These are phyloP conservation scores for Podaxis rugospora DNA, from an alignment of 768 basidiomycete genomes.

Conservation along the genomic window DNA sequence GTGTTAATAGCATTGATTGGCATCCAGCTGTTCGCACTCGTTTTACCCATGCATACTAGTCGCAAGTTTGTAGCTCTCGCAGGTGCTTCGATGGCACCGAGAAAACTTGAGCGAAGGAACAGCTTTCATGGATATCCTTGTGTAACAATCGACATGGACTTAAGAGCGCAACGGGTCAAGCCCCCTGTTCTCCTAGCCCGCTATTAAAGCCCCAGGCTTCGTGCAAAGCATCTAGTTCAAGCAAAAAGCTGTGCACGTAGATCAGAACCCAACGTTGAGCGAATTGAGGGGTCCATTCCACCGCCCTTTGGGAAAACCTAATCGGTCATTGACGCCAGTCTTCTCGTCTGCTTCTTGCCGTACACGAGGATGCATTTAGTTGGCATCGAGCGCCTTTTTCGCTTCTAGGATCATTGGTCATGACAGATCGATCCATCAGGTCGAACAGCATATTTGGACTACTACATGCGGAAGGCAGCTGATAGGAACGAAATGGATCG, in stretches of 20 bases:
- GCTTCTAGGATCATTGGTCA: neutral
- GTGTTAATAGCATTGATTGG: neutral
- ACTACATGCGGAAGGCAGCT: too few relatives aligned
- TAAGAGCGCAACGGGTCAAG: neutral
- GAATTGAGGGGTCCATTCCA: neutral
- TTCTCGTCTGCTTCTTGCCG: neutral
- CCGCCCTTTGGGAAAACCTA: neutral
- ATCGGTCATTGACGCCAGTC: neutral
- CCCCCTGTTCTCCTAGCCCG: neutral
- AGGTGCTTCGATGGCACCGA: neutral
- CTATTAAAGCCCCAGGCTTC: neutral
- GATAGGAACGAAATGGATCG: too few relatives aligned
- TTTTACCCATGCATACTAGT: neutral
- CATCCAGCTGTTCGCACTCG: neutral
- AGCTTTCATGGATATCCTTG: neutral
- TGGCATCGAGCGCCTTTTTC: neutral
- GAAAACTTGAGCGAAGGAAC: neutral
- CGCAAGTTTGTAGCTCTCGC: neutral
- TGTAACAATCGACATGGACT: neutral
- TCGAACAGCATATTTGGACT: neutral
- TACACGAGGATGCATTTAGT: neutral
- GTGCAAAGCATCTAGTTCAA: neutral
- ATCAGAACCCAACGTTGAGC: neutral
- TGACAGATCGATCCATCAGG: neutral
- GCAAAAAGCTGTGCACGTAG: neutral